phyloP scores from a whole-genome alignment of 202 grass and related monocot species.

The Brachypodium distachyon region DNA sequence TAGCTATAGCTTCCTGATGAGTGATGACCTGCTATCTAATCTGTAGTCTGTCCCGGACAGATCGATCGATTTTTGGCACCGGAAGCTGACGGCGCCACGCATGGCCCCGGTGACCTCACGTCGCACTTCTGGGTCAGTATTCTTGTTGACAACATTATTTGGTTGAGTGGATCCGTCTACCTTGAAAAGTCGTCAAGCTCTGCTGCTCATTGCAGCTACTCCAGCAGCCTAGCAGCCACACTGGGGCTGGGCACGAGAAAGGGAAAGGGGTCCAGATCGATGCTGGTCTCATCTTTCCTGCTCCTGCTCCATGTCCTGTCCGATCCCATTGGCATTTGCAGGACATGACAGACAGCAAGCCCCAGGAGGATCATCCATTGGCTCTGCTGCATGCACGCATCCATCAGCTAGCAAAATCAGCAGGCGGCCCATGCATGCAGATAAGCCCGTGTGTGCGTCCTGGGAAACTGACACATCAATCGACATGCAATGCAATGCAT shows the following conservation, averaged over 20 bases:
- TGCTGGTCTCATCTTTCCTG: too few relatives aligned
- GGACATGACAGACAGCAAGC: too few relatives aligned
- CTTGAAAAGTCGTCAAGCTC: not conserved
- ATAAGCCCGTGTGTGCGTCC: not conserved
- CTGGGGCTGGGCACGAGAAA: not conserved
- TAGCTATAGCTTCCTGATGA: too few relatives aligned
- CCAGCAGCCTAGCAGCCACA: too few relatives aligned
- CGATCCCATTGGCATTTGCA: not conserved
- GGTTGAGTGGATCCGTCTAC: slow-evolving; percentile 8
- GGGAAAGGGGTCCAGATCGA: too few relatives aligned
- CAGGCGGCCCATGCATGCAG: not conserved
- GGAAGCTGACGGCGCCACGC: too few relatives aligned
- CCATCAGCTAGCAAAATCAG: not conserved
- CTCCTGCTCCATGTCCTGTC: not conserved
- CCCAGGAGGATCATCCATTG: slow-evolving; percentile 18
- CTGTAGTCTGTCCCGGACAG: too few relatives aligned
- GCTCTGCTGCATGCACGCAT: not conserved
- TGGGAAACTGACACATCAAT: slow-evolving; percentile 16
- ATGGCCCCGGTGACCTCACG: too few relatives aligned
- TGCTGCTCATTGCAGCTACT: slow-evolving; percentile 24
- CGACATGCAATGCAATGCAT: not conserved
- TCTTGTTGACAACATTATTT: not conserved
- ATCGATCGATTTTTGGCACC: too few relatives aligned
- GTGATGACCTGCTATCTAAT: too few relatives aligned
- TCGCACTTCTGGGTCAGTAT: not conserved